Evolutionary conservation across 2,329 filamentous ascomycete species (phyloP), one percentile per base, ranked within the genome.

Genomic region (Neofusicoccum cordaticola): DNA sequence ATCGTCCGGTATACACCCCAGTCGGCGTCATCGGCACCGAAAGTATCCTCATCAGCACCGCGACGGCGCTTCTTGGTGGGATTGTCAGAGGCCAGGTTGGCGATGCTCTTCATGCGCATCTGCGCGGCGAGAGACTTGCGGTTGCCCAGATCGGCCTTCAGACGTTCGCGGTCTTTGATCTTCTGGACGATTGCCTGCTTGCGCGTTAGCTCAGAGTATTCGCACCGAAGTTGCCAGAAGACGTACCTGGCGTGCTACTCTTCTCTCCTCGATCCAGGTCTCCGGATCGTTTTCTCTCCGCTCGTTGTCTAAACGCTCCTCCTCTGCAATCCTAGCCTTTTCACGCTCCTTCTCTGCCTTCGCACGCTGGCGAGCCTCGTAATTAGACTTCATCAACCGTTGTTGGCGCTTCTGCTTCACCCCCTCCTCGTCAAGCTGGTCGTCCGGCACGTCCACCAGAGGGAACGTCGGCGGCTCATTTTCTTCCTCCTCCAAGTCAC

Each of bases 1-100:
- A 98, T 96, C 45, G 92, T 92, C 62, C 95, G 89, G 78, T 99
- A 99, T 13, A 99, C 92, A 65, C 92, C 92, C 95, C 95, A 99
- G 77, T 99, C 95, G 65, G 96, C 93, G 73, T 99, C 95, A 76
- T 99, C 94, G 57, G 93, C 93, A 64, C 95, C 95, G 74, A 99
- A 99, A 66, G 92, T 93, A 74, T 99, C 95, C 71, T 99, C 95
- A 74, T 98, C 94, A 3, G 90, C 91, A 7, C 90, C 91, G 6
- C 92, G 93, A 17, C 93, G 88, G 13, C 92, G 84, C 78, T 97
- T 96, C 76, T 93, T 93, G 6, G 79, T 80, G 0, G 94, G 93
- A 5, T 87, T 88, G 76, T 99, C 95, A 0, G 94, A 93, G 2
- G 95, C 95, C 1, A 99, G 88, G 73, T 97, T 97, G 66, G 95